Conservation (phyloP, 2,329 filamentous ascomycete genomes). For the Xylariaceae sp. region DNA sequence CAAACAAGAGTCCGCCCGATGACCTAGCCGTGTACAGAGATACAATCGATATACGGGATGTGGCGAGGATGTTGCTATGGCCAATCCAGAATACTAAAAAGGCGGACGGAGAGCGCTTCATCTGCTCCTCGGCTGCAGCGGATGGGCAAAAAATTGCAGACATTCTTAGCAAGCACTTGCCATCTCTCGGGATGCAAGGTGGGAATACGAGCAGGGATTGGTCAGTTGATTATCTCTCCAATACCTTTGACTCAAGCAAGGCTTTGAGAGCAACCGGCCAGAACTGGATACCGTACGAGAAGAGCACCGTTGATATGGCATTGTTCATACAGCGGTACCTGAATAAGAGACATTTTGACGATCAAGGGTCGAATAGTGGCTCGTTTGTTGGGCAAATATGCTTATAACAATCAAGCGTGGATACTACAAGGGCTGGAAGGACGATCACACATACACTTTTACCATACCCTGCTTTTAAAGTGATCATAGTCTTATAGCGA, state of each 20-base stretch:
- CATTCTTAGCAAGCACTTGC: slow-evolving; percentile 23
- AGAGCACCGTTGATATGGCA: slow-evolving; percentile 24
- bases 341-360: too few relatives aligned
- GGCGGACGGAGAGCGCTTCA: slow-evolving; percentile 27
- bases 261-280: slow-evolving; percentile 27
- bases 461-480: too few relatives aligned
- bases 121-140: slow-evolving; percentile 25
- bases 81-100: slow-evolving; percentile 18
- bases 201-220: slow-evolving; percentile 26
- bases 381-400: too few relatives aligned
- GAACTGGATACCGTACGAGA: slow-evolving; percentile 34
- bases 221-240: slow-evolving; percentile 18
- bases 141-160: slow-evolving; percentile 28
- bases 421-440: too few relatives aligned
- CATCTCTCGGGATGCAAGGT: slow-evolving; percentile 12
- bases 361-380: too few relatives aligned
- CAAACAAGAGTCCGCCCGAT: slow-evolving; percentile 21
- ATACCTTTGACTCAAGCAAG: slow-evolving; percentile 29
- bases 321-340: slow-evolving; percentile 21
- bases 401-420: too few relatives aligned
- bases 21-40: slow-evolving; percentile 23
- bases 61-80: slow-evolving; percentile 29
- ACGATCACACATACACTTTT: too few relatives aligned
- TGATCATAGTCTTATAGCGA: too few relatives aligned
- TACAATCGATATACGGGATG: slow-evolving; percentile 27